These are phyloP conservation scores for Trichoderma sp. DNA, from an alignment of 2,329 filamentous ascomycete species.

Conservation along the genomic window DNA sequence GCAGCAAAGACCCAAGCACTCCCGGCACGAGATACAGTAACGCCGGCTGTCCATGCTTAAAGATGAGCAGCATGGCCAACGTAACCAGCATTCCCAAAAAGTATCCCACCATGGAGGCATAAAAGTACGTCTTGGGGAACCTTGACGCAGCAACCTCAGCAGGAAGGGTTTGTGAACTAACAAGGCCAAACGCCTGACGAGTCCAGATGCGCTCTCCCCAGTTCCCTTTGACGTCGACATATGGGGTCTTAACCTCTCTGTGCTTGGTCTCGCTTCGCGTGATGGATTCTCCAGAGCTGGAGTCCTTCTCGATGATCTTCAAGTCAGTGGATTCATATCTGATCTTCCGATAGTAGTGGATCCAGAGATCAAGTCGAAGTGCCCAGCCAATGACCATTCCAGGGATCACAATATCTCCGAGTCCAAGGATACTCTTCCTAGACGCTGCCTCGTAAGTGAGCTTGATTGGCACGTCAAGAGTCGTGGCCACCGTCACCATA, in stretches of 20 bases:
- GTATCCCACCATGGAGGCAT: slow-evolving; percentile 74
- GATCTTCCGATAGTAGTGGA: slow-evolving; percentile 72
- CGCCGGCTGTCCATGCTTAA: slow-evolving; percentile 81
- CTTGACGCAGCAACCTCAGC: slow-evolving; percentile 38
- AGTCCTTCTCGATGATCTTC: slow-evolving; percentile 34
- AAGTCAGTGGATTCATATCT: slow-evolving; percentile 41
- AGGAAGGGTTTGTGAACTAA: slow-evolving; percentile 27
- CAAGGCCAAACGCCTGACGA: slow-evolving; percentile 30
- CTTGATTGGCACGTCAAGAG: slow-evolving; percentile 89
- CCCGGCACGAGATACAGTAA: slow-evolving; percentile 89
- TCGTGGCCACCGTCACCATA: slow-evolving; percentile 85
- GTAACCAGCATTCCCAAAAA: slow-evolving; percentile 73
- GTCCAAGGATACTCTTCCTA: slow-evolving; percentile 77
- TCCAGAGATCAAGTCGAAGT: slow-evolving; percentile 85
- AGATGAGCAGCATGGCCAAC: slow-evolving; percentile 71
- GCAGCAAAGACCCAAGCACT: slow-evolving; percentile 72
- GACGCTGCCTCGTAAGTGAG: slow-evolving; percentile 69
- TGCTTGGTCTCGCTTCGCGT: slow-evolving; percentile 40
- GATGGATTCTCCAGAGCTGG: slow-evolving; percentile 33
- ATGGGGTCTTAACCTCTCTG: slow-evolving; percentile 50
- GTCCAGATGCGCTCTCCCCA: slow-evolving; percentile 89
- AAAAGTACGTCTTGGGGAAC: slow-evolving; percentile 86
- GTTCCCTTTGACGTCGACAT: slow-evolving; percentile 60
- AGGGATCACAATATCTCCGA: slow-evolving; percentile 92
- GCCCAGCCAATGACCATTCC: slow-evolving; percentile 87